Evolutionary conservation across 192 early-diverging fungal species (phyloP).

Genomic region (Mortierella claussenii): DNA sequence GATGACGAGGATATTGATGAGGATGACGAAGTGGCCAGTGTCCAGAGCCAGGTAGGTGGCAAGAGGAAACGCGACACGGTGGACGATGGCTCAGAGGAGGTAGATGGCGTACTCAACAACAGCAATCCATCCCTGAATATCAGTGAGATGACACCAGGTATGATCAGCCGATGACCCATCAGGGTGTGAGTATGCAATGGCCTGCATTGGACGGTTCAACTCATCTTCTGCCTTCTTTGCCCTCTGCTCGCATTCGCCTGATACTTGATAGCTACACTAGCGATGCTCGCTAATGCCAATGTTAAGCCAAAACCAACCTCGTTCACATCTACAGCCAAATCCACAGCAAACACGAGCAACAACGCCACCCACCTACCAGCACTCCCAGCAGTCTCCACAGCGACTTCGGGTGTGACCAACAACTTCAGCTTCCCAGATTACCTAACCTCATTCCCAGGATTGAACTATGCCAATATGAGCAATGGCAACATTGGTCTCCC

Average conservation of each 20-base stretch:
- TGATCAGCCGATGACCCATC: no score
- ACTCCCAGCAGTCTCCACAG: slow-evolving; percentile 20
- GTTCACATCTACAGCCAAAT: slow-evolving; percentile 3
- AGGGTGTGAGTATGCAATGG: no score
- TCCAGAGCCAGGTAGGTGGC: neutral
- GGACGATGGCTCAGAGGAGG: neutral
- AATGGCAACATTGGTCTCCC: neutral
- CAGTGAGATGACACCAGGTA: slow-evolving; percentile 34
- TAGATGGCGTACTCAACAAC: neutral
- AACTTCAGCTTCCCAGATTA: slow-evolving; percentile 23
- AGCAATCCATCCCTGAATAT: slow-evolving; percentile 16
- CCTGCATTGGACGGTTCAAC: neutral
- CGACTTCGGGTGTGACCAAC: slow-evolving; percentile 1
- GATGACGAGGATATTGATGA: slow-evolving; percentile 26
- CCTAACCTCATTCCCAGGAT: slow-evolving; percentile 6
- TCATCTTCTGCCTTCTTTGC: neutral
- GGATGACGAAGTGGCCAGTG: neutral
- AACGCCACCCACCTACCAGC: neutral
- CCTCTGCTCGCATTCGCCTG: neutral
- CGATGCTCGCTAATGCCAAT: slow-evolving; percentile 6
- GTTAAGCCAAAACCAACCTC: neutral
- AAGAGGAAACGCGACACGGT: slow-evolving; percentile 24
- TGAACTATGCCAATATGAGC: slow-evolving; percentile 12
- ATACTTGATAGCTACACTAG: neutral
- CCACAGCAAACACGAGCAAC: slow-evolving; percentile 2